Base-by-base conservation (phyloP, 108 stramenopile species). In the Parietichytrium sp. region DNA sequence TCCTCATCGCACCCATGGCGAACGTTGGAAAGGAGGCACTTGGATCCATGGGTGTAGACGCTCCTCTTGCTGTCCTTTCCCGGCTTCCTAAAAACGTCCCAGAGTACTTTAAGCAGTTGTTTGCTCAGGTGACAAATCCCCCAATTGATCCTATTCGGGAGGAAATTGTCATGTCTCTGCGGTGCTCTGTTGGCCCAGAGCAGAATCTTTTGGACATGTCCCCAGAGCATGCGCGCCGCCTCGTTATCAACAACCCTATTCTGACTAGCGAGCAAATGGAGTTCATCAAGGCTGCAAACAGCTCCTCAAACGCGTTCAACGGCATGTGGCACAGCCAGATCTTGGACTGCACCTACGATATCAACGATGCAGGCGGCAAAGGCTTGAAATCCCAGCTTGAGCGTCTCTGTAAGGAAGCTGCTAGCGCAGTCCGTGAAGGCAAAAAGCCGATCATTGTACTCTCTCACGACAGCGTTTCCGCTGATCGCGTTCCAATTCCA, bases 71-170 rank as follows among this genome's bases (percentile, higher is more conserved):
- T 25, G 95, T 96, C 12, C 87, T 98, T 52, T 96, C 95, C 6
- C 91, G 93, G 55, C 89, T 95, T 79, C 96, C 97, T 27, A 93
- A 96, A 31, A 93, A 92, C 82, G 90, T 95, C 16, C 91, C 89
- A 80, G 95, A 97, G 83, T 98, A 97, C 86, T 96, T 98, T 92
- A 98, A 98, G 90, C 97, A 98, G 86, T 93, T 96, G 52, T 98
- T 98, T 84, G 97, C 97, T 0, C 93, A 97, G 85, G 97, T 98
- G 52, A 98, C 97, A 45, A 98, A 98, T 81, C 97, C 97, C 61
- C 96, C 97, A 13, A 98, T 98, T 82, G 97, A 98, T 83, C 96
- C 97, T 2, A 93, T 98, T 81, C 92, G 96, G 47, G 97, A 98
- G 88, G 96, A 96, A 86, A 94, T 95, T 84, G 96, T 97, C 55